Evolutionary conservation across 169 alveolate species (phyloP).

Genomic region (Cryptosporidium sp.): DNA sequence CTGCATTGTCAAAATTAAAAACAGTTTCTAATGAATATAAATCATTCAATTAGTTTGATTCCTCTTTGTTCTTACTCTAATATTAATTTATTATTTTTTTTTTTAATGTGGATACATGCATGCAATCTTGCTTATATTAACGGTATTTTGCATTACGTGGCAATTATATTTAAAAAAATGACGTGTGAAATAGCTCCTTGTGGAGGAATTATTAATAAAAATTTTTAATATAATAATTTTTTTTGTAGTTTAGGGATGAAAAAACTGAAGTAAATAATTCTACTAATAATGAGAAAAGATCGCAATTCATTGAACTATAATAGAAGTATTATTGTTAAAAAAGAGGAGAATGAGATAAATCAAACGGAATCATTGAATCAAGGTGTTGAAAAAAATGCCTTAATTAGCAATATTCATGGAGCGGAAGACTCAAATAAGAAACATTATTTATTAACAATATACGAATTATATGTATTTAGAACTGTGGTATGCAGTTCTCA

Average conservation of each 20-base stretch:
- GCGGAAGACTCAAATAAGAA: constrained; percentile 44
- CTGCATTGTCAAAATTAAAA: constrained; percentile 54
- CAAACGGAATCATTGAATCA: neutral
- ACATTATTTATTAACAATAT: constrained; percentile 63
- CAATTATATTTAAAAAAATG: neutral
- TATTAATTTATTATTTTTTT: constrained; percentile 4
- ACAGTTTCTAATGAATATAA: constrained; percentile 41
- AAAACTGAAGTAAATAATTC: neutral
- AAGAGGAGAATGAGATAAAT: neutral
- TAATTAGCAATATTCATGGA: constrained; percentile 23
- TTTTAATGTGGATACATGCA: constrained; percentile 49
- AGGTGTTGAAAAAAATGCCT: neutral
- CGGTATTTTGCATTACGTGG: constrained; percentile 46
- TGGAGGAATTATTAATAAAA: neutral
- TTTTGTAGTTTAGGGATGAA: constrained; percentile 37
- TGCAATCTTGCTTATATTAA: constrained; percentile 6
- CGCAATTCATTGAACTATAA: constrained; percentile 23
- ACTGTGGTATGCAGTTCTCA: constrained; percentile 87
- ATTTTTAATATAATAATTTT: constrained; percentile 9
- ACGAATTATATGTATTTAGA: constrained; percentile 85
- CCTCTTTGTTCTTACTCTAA: neutral
- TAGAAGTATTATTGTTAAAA: neutral
- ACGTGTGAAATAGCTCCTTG: constrained; percentile 38
- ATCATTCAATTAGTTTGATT: neutral
- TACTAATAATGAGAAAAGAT: constrained; percentile 13